Conservation (phyloP, 2,329 filamentous ascomycete genomes). For the Fusarium nurragi region DNA sequence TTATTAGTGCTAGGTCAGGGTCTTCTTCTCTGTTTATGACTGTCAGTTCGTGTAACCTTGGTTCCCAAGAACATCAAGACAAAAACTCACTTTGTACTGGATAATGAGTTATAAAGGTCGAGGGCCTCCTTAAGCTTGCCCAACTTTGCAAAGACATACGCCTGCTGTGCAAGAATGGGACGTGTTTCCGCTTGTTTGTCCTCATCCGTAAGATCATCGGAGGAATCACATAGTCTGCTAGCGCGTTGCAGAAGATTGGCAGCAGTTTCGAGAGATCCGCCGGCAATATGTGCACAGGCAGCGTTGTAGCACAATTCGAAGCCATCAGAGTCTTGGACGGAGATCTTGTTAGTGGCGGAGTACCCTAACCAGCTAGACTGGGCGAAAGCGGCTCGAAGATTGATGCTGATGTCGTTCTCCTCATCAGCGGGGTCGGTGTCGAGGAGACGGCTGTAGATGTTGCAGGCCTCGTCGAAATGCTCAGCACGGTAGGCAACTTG, state of each 20-base stretch:
- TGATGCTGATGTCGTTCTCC: constrained; percentile 80
- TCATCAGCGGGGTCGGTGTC: constrained; percentile 63
- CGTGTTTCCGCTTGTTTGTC: constrained; percentile 79
- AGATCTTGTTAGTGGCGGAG: constrained; percentile 53
- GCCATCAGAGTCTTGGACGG: constrained; percentile 71
- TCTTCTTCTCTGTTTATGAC: constrained; percentile 67
- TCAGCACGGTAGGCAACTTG: constrained; percentile 79
- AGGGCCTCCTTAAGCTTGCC: constrained; percentile 74
- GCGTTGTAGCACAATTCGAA: constrained; percentile 87
- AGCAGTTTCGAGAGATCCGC: constrained; percentile 72
- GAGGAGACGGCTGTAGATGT: constrained; percentile 70
- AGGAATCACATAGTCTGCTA: constrained; percentile 74
- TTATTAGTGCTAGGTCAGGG: constrained; percentile 71
- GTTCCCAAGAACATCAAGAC: neutral
- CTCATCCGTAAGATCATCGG: constrained; percentile 76
- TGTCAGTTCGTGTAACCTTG: constrained; percentile 1
- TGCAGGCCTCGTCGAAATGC: constrained; percentile 72
- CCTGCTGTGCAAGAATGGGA: constrained; percentile 79
- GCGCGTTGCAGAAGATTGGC: constrained; percentile 75
- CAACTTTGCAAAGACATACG: constrained; percentile 74
- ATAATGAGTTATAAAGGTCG: constrained; percentile 68
- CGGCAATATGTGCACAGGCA: constrained; percentile 76
- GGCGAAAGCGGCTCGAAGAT: constrained; percentile 75
- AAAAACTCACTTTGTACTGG: constrained; percentile 65
- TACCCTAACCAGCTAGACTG: constrained; percentile 76